Conservation (phyloP, 139 green algal species). For the Tetraselmis striata region DNA sequence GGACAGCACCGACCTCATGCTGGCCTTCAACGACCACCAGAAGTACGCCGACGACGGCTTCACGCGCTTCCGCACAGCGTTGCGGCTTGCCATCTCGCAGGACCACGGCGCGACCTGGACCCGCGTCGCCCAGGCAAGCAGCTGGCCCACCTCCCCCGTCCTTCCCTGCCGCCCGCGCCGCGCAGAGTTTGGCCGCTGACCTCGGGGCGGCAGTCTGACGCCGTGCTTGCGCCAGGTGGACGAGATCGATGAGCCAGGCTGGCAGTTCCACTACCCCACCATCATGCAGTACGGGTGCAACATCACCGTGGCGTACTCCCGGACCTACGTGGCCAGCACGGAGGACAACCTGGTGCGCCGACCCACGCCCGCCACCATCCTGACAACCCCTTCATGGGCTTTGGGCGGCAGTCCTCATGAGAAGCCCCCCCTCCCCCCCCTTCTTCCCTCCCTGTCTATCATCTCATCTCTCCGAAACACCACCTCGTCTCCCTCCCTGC, state of each 20-base stretch:
- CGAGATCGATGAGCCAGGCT: conserved; percentile 3
- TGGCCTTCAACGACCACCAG: conserved; percentile 18
- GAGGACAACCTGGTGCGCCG: background rate
- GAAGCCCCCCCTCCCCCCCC: background rate
- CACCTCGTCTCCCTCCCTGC: too few species aligned
- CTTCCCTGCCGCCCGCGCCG: too few species aligned
- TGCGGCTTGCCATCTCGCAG: conserved; percentile 4
- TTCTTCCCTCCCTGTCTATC: background rate
- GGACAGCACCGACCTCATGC: background rate
- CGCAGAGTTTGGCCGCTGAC: too few species aligned
- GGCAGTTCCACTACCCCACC: conserved; percentile 16
- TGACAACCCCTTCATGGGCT: background rate
- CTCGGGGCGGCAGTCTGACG: too few species aligned
- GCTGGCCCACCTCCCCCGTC: too few species aligned
- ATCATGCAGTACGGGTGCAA: conserved; percentile 11
- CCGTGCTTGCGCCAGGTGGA: conserved; percentile 11
- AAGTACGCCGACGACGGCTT: conserved; percentile 17
- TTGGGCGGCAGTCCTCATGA: background rate
- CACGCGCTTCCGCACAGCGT: conserved; percentile 6
- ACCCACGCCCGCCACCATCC: background rate
- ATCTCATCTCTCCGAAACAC: too few species aligned
- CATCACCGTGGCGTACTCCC: background rate
- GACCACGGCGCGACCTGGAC: conserved; percentile 2
- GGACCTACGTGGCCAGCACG: conserved; percentile 1
- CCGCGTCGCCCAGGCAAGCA: background rate